phyloP scores from a whole-genome alignment of 2,329 filamentous ascomycete genomes.

The Penicillium sp. region DNA sequence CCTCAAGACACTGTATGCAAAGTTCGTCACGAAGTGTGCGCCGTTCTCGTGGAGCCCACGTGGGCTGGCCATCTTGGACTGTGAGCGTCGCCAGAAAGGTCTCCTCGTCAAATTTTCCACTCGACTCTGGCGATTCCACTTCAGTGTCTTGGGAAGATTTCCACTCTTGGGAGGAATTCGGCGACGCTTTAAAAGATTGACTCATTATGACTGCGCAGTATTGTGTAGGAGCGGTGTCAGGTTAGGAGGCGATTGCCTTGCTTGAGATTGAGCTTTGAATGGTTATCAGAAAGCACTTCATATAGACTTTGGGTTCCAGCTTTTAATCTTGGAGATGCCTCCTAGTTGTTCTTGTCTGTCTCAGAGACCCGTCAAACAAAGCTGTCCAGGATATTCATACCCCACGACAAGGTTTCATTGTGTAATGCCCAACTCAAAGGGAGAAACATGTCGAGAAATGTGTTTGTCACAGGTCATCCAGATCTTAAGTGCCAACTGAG shows the following conservation, averaged over 20 bases:
- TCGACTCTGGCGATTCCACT: neutral
- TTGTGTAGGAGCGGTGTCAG: neutral
- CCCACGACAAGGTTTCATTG: no score
- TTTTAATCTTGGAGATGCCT: neutral
- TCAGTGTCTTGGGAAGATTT: neutral
- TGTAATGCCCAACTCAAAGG: neutral
- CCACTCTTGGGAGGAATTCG: no score
- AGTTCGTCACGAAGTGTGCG: neutral
- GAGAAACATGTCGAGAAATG: neutral
- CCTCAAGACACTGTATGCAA: neutral
- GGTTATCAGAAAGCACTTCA: neutral
- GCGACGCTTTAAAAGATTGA: neutral
- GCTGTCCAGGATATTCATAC: neutral
- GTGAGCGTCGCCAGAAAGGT: neutral
- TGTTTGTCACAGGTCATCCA: neutral
- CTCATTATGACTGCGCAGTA: neutral
- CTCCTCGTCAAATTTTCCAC: neutral
- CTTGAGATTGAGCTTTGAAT: neutral
- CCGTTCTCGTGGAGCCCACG: neutral
- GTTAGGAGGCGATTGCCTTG: neutral
- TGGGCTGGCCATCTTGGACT: neutral
- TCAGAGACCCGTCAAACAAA: neutral
- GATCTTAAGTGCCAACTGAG: neutral
- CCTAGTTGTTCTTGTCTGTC: neutral
- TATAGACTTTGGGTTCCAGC: neutral